A percentile compares a stretch with the other conserved stretches of the same genome.
Conservation (phyloP, 306 rosid species). For the Cucumis melo region DNA sequence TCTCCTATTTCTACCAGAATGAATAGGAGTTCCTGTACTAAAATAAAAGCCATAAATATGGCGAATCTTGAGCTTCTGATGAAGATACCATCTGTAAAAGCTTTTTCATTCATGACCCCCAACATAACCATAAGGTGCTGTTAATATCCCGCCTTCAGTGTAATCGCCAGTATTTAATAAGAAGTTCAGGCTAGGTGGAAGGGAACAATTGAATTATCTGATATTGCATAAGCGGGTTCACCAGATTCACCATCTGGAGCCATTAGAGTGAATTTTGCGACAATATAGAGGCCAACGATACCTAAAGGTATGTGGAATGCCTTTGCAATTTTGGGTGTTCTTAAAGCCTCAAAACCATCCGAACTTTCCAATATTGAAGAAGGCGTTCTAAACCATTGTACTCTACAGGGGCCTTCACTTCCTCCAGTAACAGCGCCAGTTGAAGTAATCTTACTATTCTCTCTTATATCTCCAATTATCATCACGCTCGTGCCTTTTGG, state of each 20-base stretch:
- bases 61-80: constrained; percentile 28
- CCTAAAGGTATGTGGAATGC: constrained; percentile 91
- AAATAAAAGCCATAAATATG: too few relatives aligned
- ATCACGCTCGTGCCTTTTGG: constrained; percentile 61
- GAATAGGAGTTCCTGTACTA: constrained; percentile 4
- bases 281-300: constrained; percentile 82
- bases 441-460: constrained; percentile 73
- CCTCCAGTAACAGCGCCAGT: constrained; percentile 86
- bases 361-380: constrained; percentile 46
- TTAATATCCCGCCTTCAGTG: too few relatives aligned
- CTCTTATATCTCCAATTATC: constrained; percentile 72
- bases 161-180: too few relatives aligned
- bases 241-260: constrained; percentile 77
- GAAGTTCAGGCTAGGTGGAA: too few relatives aligned
- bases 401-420: constrained; percentile 83
- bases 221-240: constrained; percentile 62
- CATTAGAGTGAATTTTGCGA: constrained; percentile 77
- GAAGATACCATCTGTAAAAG: constrained; percentile 77
- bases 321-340: constrained; percentile 86
- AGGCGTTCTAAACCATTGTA: constrained; percentile 86
- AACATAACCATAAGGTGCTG: constrained; percentile 94
- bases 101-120: constrained; percentile 99
- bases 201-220: constrained; percentile 65
- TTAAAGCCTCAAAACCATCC: constrained; percentile 62
- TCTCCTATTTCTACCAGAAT: neutral